Percentiles rank a stretch among this genome's conserved stretches.
Conservation (phyloP, 2,329 filamentous ascomycete species). For the Apiospora pterosperma region DNA sequence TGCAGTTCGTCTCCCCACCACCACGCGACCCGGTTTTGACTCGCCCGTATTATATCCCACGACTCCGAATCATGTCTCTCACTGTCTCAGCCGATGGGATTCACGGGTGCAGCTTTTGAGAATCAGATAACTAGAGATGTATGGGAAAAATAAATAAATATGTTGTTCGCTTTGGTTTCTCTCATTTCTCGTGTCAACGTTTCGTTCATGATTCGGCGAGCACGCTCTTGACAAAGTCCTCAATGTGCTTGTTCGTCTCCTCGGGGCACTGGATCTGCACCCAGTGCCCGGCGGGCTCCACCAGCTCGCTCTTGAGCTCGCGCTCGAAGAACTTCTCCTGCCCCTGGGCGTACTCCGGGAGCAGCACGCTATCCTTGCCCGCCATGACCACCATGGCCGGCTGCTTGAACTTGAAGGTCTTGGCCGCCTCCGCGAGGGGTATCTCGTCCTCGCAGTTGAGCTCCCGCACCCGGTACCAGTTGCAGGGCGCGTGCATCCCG, state of each 20-base stretch:
- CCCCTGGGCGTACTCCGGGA: constrained; percentile 63
- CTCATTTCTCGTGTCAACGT: no score
- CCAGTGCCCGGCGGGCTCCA: constrained; percentile 70
- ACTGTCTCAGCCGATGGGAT: not conserved
- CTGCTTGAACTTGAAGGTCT: constrained; percentile 45
- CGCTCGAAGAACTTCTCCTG: constrained; percentile 67
- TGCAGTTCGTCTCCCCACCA: not conserved
- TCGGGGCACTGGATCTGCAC: constrained; percentile 69
- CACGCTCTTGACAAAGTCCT: constrained; percentile 44
- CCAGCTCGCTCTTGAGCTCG: constrained; percentile 62
- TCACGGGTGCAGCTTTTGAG: not conserved
- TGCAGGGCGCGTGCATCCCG: constrained; percentile 75
- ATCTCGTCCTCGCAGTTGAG: constrained; percentile 78
- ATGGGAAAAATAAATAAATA: no score
- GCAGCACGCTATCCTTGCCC: constrained; percentile 67
- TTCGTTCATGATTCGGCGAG: not conserved
- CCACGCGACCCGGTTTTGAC: not conserved
- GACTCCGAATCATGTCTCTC: not conserved
- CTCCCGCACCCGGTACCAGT: constrained; percentile 82
- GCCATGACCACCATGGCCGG: constrained; percentile 76
- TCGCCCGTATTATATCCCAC: not conserved
- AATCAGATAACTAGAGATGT: no score
- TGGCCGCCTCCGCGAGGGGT: constrained; percentile 57
- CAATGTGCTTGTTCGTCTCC: constrained; percentile 67
- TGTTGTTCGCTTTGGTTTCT: not conserved